A percentile compares a stretch with the other conserved stretches of the same genome.
Conservation (phyloP, 805 yeast genomes). For the Pichia deserticola region DNA sequence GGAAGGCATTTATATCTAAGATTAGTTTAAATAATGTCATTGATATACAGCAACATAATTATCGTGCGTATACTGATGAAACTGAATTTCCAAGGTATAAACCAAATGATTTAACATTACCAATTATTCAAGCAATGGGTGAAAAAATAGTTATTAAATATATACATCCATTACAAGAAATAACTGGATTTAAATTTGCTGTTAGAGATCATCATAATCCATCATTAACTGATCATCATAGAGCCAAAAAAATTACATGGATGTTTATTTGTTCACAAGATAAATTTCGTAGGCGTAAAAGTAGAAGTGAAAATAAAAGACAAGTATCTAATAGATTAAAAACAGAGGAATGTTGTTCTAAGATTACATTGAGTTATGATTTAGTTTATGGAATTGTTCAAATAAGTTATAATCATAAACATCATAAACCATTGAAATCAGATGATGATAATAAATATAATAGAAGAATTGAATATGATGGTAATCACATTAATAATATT, state of each 20-base stretch:
- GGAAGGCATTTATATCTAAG: conserved; percentile 26
- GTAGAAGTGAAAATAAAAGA: conserved; percentile 34
- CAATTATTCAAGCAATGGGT: conserved; percentile 29
- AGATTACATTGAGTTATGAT: conserved; percentile 33
- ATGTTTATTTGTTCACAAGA: conserved; percentile 41
- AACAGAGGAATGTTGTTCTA: conserved; percentile 35
- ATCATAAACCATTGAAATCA: conserved; percentile 28
- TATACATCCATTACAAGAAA: conserved; percentile 33
- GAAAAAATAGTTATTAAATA: conserved; percentile 30
- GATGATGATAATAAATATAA: neutral
- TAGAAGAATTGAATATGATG: conserved; percentile 3
- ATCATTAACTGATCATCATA: conserved; percentile 22
- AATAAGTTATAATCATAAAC: conserved; percentile 33
- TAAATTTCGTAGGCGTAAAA: conserved; percentile 33
- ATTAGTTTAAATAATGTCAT: conserved; percentile 28
- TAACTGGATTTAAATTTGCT: conserved; percentile 37
- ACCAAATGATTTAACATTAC: conserved; percentile 25
- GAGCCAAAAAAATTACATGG: conserved; percentile 35
- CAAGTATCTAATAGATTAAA: conserved; percentile 33
- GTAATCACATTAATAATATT: too few relatives aligned
- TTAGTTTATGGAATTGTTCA: conserved; percentile 31
- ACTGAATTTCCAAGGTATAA: conserved; percentile 29
- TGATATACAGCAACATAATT: conserved; percentile 32
- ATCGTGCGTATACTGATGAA: conserved; percentile 27
- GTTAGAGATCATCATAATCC: conserved; percentile 39